These are phyloP conservation scores for Syzygium grande DNA, from an alignment of 345 rosid genomes.

Conservation along the genomic window DNA sequence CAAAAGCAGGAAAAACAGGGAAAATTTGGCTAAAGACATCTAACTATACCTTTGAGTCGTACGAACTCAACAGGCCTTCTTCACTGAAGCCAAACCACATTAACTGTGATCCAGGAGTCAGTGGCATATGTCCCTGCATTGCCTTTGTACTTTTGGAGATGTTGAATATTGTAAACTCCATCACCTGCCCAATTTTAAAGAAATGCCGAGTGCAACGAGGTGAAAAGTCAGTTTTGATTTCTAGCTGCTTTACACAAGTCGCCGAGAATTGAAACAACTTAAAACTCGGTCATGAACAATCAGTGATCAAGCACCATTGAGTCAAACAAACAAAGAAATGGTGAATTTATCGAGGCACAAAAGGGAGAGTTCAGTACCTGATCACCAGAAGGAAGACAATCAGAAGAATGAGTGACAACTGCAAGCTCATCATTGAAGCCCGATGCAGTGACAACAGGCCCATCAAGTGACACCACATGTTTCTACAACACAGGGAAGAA, in stretches of 20 bases:
- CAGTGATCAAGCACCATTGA: neutral
- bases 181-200: slow-evolving; percentile 44
- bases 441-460: slow-evolving; percentile 78
- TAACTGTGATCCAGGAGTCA: slow-evolving; percentile 74
- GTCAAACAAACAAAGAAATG: neutral
- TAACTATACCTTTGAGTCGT: slow-evolving; percentile 68
- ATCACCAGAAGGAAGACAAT: slow-evolving; percentile 74
- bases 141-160: slow-evolving; percentile 48
- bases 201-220: neutral
- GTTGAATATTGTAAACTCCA: slow-evolving; percentile 62
- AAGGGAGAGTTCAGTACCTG: slow-evolving; percentile 34
- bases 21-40: neutral
- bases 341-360: neutral
- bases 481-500: slow-evolving; percentile 38
- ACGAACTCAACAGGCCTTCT: slow-evolving; percentile 77
- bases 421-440: slow-evolving; percentile 81
- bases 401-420: slow-evolving; percentile 72
- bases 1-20: neutral
- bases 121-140: slow-evolving; percentile 58
- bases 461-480: slow-evolving; percentile 74
- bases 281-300: neutral
- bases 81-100: slow-evolving; percentile 90
- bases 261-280: neutral
- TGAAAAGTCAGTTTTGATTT: neutral
- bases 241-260: neutral